Conservation (phyloP, 2,329 filamentous ascomycete genomes). For the Gremmenia infestans region DNA sequence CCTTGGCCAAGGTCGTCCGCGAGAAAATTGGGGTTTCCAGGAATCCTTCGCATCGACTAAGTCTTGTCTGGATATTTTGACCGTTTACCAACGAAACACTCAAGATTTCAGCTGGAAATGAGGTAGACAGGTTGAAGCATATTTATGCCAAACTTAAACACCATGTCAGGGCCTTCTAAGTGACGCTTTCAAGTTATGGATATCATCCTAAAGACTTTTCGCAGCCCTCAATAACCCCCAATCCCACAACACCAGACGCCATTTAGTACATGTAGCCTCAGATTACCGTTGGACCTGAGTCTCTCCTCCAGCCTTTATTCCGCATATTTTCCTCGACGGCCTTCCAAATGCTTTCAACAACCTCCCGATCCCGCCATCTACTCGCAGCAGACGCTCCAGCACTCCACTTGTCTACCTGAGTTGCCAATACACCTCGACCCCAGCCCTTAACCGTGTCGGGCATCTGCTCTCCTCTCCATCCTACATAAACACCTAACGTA, state of each 20-base stretch:
- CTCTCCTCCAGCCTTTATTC: slow-evolving; percentile 73
- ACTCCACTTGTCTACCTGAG: slow-evolving; percentile 81
- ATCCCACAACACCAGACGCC: slow-evolving; percentile 10
- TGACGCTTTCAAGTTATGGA: background rate
- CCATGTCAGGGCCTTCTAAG: background rate
- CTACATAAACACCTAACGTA: slow-evolving; percentile 81
- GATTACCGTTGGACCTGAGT: slow-evolving; percentile 50
- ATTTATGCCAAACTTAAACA: background rate
- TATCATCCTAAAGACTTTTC: background rate
- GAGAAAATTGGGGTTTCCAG: no score
- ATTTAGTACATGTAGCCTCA: slow-evolving; percentile 6
- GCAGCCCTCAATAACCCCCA: background rate
- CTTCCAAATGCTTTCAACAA: slow-evolving; percentile 90
- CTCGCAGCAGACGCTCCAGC: slow-evolving; percentile 39
- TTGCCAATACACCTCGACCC: slow-evolving; percentile 77
- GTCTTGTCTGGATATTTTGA: no score
- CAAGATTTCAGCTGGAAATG: background rate
- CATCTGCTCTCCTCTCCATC: slow-evolving; percentile 79
- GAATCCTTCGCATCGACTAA: background rate
- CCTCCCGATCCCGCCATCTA: slow-evolving; percentile 83
- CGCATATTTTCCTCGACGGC: slow-evolving; percentile 84
- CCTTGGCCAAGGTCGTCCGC: background rate
- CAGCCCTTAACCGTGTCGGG: slow-evolving; percentile 76
- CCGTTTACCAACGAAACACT: no score
- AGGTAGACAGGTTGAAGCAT: background rate